Base-by-base conservation (phyloP, 208 protist species). In the Wallacemonas sp. region DNA sequence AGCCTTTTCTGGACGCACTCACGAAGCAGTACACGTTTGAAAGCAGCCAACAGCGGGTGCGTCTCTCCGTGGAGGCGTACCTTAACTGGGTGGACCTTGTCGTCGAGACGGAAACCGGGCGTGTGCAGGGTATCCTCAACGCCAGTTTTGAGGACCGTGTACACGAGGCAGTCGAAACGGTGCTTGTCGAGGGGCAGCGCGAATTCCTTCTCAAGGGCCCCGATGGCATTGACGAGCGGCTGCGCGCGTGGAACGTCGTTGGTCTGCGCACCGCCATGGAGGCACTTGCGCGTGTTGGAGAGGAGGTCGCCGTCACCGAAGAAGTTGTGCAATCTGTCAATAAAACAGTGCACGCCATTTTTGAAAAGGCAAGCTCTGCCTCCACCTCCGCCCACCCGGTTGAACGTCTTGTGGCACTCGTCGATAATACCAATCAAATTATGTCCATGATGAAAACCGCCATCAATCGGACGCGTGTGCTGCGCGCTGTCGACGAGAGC, bases 1-100 rank as follows among this genome's bases (percentile, higher is more conserved):
- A 38, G 18, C 74, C 74, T 1, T 79, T 79, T 52, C 57, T 79
- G 2, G 74, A 74, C 20, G 74, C 74, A 29, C 65, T 67, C 8
- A 33, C 63, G 16, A 62, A 69, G 38, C 66, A 67, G 20, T 79
- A 74, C 49, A 41, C 12, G 31, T 8, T 12, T 20, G 11, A 67
- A 44, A 48, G 68, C 22, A 44, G 73, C 44, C 39, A 74, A n/a
- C 61, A 65, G 22, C 68, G 36, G 14, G 39, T 45, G 36, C 11
- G 11, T 12, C 20, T 67, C 1, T 45, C 45, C 5, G 64, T 70
- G 0, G 69, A 54, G 32, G 26, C 31, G 16, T 79, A 79, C 41
- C 29, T 79, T 18, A 41, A 65, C 11, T 79, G 74, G 74, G 67
- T 74, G 20, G 64, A 71, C 44, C 38, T 5, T 3, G 52, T 59